A percentile compares a stretch with the other conserved stretches of the same genome.
These are phyloP conservation scores for Pythium myriotylum DNA, from an alignment of 352 stramenopile species.

Conservation along the genomic window DNA sequence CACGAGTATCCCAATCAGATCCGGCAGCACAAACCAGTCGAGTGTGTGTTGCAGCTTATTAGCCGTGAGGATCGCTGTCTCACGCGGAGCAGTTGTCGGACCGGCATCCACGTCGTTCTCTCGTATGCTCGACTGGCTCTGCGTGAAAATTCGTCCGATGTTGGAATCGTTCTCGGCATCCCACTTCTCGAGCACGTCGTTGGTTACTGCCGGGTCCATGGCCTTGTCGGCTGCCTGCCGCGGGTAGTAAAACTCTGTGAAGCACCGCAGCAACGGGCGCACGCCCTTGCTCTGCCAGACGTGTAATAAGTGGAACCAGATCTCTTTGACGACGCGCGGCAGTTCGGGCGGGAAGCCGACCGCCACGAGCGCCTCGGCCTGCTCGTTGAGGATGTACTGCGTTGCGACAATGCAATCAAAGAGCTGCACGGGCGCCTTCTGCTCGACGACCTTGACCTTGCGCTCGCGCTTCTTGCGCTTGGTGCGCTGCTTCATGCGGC, in stretches of 20 bases:
- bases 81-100: neutral
- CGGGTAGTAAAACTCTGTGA: constrained; percentile 67
- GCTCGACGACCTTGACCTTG: constrained; percentile 24
- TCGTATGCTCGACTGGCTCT: constrained; percentile 11
- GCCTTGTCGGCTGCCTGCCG: constrained; percentile 33
- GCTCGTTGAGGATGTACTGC: constrained; percentile 61
- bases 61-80: constrained; percentile 4
- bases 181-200: constrained; percentile 75
- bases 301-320: constrained; percentile 75
- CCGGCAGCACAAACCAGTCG: constrained; percentile 55
- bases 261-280: constrained; percentile 66
- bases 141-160: constrained; percentile 22
- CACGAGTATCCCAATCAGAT: constrained; percentile 64
- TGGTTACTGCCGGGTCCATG: constrained; percentile 55
- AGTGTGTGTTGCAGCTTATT: constrained; percentile 20
- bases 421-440: constrained; percentile 34
- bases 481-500: constrained; percentile 35
- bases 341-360: constrained; percentile 48
- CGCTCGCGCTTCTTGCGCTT: constrained; percentile 45
- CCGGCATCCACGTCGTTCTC: constrained; percentile 16
- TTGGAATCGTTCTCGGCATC: constrained; percentile 43
- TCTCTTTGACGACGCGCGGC: constrained; percentile 44
- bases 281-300: constrained; percentile 62
- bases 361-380: constrained; percentile 47
- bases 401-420: constrained; percentile 62